A percentile compares a stretch with the other conserved stretches of the same genome.
These are phyloP conservation scores for Sisymbrium altissimum DNA, from an alignment of 345 rosid genomes.

Conservation along the genomic window DNA sequence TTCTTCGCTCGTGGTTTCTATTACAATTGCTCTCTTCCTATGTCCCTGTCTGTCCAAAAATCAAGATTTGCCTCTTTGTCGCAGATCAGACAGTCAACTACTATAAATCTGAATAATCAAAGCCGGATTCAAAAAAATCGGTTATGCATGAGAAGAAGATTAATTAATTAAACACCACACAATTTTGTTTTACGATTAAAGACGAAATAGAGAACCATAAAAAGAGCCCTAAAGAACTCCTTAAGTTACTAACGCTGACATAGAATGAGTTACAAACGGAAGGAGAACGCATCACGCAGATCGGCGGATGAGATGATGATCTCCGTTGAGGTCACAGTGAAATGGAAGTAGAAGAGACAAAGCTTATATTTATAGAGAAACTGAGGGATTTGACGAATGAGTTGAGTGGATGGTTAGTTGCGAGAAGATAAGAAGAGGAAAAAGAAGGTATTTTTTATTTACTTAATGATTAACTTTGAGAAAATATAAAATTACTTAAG, in stretches of 20 bases:
- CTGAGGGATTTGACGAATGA: not conserved
- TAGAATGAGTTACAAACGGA: not conserved
- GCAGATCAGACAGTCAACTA: not conserved
- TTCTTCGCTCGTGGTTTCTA: not conserved
- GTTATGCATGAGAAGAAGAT: no score
- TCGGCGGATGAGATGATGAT: not conserved
- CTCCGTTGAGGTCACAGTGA: not conserved
- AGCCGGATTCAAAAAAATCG: not conserved
- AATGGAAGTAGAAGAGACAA: not conserved
- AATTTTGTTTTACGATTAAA: no score
- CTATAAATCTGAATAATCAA: not conserved
- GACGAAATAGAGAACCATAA: no score
- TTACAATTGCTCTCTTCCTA: no score
- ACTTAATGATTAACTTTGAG: no score
- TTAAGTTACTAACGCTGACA: not conserved
- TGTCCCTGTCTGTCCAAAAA: not conserved
- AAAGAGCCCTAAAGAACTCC: no score
- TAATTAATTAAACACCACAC: no score
- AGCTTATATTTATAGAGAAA: not conserved
- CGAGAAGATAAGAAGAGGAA: not conserved
- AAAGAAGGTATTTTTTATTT: no score
- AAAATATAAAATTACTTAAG: no score
- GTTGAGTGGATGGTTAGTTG: not conserved
- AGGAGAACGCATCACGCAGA: not conserved
- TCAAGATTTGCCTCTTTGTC: not conserved